These are phyloP conservation scores for Retiboletus fuscus DNA, from an alignment of 1,284 basidiomycete genomes.

Conservation along the genomic window DNA sequence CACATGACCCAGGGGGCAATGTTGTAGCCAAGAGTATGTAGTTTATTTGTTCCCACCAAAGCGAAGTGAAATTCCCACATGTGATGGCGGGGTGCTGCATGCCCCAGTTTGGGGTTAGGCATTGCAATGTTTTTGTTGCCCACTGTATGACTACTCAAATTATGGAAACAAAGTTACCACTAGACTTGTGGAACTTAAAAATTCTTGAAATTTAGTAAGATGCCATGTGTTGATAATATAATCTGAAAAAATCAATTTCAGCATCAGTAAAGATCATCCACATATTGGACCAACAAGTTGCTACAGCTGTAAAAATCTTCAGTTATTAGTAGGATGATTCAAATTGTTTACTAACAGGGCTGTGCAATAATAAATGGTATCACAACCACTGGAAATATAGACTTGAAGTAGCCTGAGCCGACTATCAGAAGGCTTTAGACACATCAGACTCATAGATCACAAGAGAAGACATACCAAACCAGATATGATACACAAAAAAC, in stretches of 20 bases:
- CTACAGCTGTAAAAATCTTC: neutral
- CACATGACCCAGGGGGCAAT: too few species aligned
- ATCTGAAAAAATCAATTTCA: slow-evolving; percentile 1
- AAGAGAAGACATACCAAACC: neutral
- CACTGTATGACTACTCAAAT: too few species aligned
- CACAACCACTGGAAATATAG: neutral
- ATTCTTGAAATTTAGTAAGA: too few species aligned
- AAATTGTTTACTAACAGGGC: neutral
- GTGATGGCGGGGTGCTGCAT: too few species aligned
- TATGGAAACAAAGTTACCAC: neutral
- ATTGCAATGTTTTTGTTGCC: too few species aligned
- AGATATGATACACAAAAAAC: slow-evolving; percentile 8
- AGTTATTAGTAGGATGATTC: neutral
- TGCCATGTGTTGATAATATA: neutral
- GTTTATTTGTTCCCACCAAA: too few species aligned
- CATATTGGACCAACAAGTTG: neutral
- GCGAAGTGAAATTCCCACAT: too few species aligned
- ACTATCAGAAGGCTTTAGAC: neutral
- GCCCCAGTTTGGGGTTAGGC: too few species aligned
- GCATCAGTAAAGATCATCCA: neutral
- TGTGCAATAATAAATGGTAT: neutral
- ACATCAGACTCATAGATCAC: neutral
- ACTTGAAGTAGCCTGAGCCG: neutral
- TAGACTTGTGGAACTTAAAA: neutral
- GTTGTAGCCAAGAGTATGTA: too few species aligned